These are phyloP conservation scores for Epicoccum sorghinum DNA, from an alignment of 2,329 filamentous ascomycete species.

Conservation along the genomic window DNA sequence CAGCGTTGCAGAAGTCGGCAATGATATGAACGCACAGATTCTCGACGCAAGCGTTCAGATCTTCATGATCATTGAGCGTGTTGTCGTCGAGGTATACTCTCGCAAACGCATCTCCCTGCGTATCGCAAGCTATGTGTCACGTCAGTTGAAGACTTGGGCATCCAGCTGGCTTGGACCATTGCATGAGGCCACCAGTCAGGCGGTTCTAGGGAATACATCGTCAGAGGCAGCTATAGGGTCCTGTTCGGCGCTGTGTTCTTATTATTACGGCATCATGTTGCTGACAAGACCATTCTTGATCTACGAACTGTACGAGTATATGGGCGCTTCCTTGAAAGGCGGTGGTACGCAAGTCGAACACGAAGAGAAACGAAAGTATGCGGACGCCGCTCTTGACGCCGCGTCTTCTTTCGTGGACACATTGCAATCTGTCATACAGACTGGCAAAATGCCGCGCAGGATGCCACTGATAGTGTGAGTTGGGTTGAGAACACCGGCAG, in stretches of 20 bases:
- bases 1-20: constrained; percentile 29
- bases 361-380: constrained; percentile 35
- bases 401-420: constrained; percentile 38
- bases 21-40: constrained; percentile 26
- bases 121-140: constrained; percentile 50
- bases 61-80: constrained; percentile 56
- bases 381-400: constrained; percentile 40
- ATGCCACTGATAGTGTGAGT: constrained; percentile 43
- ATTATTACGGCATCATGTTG: constrained; percentile 62
- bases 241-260: constrained; percentile 58
- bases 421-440: constrained; percentile 25
- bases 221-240: constrained; percentile 48
- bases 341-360: constrained; percentile 33
- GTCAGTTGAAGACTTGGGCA: constrained; percentile 51
- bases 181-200: constrained; percentile 35
- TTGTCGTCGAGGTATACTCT: constrained; percentile 55
- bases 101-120: constrained; percentile 49
- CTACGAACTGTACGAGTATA: constrained; percentile 54
- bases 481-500: neutral
- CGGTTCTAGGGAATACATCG: constrained; percentile 20
- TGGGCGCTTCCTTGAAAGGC: constrained; percentile 40
- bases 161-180: constrained; percentile 42
- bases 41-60: constrained; percentile 51
- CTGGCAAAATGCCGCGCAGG: constrained; percentile 30
- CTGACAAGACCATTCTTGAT: constrained; percentile 61